These are phyloP conservation scores for Trichoderma simmonsii DNA, from an alignment of 2,329 filamentous ascomycete species.

Conservation along the genomic window DNA sequence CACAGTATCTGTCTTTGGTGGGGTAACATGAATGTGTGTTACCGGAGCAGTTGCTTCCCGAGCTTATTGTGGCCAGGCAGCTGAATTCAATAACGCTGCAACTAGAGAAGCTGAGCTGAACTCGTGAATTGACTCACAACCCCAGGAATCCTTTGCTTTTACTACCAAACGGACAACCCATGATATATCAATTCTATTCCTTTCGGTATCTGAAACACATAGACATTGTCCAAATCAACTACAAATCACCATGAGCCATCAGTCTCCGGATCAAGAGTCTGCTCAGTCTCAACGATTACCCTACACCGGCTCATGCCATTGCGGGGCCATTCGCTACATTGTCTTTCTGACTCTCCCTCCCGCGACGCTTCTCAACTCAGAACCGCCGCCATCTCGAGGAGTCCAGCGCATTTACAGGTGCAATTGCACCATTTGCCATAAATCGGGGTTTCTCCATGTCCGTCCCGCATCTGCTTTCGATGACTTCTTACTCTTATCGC, in stretches of 20 bases:
- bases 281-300: slow-evolving; percentile 17
- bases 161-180: too few species aligned
- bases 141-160: background rate
- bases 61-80: background rate
- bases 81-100: background rate
- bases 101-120: background rate
- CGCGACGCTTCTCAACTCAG: slow-evolving; percentile 19
- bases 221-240: background rate
- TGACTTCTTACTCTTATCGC: slow-evolving; percentile 47
- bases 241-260: background rate
- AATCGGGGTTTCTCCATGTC: slow-evolving; percentile 45
- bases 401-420: slow-evolving; percentile 36
- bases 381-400: slow-evolving; percentile 20
- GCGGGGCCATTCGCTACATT: slow-evolving; percentile 42
- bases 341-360: slow-evolving; percentile 41
- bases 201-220: background rate
- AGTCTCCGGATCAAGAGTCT: background rate
- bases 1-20: background rate
- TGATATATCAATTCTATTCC: too few species aligned
- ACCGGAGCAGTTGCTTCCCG: background rate
- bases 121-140: background rate
- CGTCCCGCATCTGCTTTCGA: slow-evolving; percentile 34
- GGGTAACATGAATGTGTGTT: background rate
- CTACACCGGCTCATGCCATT: slow-evolving; percentile 45
- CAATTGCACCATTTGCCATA: slow-evolving; percentile 50